Evolutionary conservation across 768 basidiomycete species (phyloP).

Genomic region (Hydnomerulius pinastri): DNA sequence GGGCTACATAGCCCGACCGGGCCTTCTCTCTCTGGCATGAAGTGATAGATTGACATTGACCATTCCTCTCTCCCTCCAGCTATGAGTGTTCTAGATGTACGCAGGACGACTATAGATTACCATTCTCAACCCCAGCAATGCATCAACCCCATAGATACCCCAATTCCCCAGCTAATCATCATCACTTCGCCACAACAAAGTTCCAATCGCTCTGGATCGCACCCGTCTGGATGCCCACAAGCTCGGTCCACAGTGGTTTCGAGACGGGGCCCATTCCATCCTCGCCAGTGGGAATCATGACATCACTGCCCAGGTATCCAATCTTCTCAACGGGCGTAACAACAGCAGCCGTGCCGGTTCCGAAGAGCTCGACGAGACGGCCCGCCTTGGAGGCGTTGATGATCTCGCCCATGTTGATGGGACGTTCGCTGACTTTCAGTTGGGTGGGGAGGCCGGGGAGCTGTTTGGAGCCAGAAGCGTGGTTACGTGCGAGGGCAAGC

Average conservation of each 20-base stretch:
- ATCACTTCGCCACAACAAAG: conserved; percentile 45
- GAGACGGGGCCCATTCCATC: conserved; percentile 79
- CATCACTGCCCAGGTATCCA: conserved; percentile 58
- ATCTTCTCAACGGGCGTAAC: conserved; percentile 53
- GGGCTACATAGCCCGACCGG: too few species aligned
- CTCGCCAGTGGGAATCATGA: conserved; percentile 54
- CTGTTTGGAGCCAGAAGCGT: conserved; percentile 46
- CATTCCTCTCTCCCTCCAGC: too few species aligned
- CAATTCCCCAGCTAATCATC: not conserved
- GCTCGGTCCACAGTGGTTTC: conserved; percentile 47
- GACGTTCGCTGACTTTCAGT: conserved; percentile 64
- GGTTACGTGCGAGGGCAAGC: conserved; percentile 52
- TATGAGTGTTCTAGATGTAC: too few species aligned
- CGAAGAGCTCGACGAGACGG: conserved; percentile 52
- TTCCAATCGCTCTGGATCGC: conserved; percentile 80
- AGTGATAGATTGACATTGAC: not conserved
- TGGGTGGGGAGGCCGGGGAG: conserved; percentile 56
- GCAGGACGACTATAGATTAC: too few species aligned
- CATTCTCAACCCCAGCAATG: not conserved
- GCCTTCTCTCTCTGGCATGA: not conserved
- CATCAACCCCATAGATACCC: not conserved
- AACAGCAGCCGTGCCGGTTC: conserved; percentile 55
- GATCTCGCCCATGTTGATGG: conserved; percentile 77
- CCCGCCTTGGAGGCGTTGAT: conserved; percentile 46
- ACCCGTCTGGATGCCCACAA: conserved; percentile 73